Evolutionary conservation across 2,329 filamentous ascomycete genomes (phyloP), one percentile per base, ranked within the genome.

Genomic region (Boeremia exigua): DNA sequence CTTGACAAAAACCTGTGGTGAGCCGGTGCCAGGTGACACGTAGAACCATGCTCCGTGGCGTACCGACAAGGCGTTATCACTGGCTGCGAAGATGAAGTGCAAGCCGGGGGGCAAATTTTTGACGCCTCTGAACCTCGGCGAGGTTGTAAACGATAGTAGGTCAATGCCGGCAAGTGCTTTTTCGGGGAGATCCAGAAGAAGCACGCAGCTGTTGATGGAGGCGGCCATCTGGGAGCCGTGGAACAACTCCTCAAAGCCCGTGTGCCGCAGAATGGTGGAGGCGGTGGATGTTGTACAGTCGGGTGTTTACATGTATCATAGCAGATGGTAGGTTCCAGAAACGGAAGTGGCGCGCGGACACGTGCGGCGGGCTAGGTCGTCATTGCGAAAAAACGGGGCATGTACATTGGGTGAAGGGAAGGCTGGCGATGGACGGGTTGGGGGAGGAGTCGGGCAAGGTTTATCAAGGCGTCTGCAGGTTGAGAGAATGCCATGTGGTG

Each of bases 11-110:
- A 85, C 75, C 39, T 79, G 70, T 2, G 67, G 62, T 17, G 74
- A 71, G 15, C 67, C 65, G 34, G 62, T 58, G 33, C 73, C 69
- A 27, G 77, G 76, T 19, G 76, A 75, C 19, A 87, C 77, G 44
- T 80, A 78, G 66, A 87, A 84, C 86, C 86, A 88, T 30, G 81
- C 78, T 9, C 86, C 86, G 54, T 84, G 81, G n/a, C 86, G 80
- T 27, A 88, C 77, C 0, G 86, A 87, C 12, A 86, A 77, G 2
- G 81, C 82, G 45, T 80, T 79, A 51, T 83, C 85, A 17, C 82
- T 81, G 23, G 84, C 82, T 0, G 81, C 84, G 67, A 87, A 88
- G 15, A 86, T 72, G 61, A 88, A 87, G 67, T 88, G 86, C 67
- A 82, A 79, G 38, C 86, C 86, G 2, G 75, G 65, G 0, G 85